phyloP scores from a whole-genome alignment of 306 rosid genomes.

The Quillaja saponaria region DNA sequence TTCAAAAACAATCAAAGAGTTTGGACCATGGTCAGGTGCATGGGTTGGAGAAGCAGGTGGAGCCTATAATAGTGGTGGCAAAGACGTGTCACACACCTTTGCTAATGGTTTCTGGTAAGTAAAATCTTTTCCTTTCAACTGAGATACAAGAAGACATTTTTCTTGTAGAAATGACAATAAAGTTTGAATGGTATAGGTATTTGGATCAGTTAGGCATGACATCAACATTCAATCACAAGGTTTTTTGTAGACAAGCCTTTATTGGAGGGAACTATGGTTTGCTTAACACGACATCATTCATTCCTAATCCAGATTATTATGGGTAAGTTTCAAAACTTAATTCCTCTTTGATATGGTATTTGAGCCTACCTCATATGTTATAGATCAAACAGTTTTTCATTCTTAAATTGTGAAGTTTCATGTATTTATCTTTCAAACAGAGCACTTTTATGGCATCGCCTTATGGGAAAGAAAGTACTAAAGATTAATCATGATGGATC shows the following conservation, averaged over 20 bases:
- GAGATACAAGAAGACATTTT: too few relatives aligned
- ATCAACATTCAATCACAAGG: conserved; percentile 51
- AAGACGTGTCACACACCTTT: conserved; percentile 57
- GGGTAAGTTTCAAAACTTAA: conserved; percentile 34
- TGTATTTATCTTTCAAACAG: conserved; percentile 5
- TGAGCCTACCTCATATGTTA: too few relatives aligned
- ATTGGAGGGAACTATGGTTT: conserved; percentile 71
- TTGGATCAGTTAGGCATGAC: conserved; percentile 73
- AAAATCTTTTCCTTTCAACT: too few relatives aligned
- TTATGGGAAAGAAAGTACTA: conserved; percentile 52
- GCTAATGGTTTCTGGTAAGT: conserved; percentile 60
- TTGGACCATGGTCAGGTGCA: conserved; percentile 46
- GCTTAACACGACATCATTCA: conserved; percentile 58
- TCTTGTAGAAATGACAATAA: neutral
- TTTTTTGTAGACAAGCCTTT: conserved; percentile 61
- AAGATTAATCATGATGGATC: conserved; percentile 38
- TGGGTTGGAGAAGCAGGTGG: conserved; percentile 87
- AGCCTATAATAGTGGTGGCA: conserved; percentile 76
- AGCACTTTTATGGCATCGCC: conserved; percentile 55
- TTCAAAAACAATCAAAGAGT: conserved; percentile 19
- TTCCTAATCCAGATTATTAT: conserved; percentile 70
- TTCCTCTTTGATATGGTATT: too few relatives aligned
- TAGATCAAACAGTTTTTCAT: too few relatives aligned
- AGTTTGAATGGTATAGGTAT: conserved; percentile 40
- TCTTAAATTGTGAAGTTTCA: neutral